Conservation (phyloP, 2,329 filamentous ascomycete species). For the Aspergillus sergii region DNA sequence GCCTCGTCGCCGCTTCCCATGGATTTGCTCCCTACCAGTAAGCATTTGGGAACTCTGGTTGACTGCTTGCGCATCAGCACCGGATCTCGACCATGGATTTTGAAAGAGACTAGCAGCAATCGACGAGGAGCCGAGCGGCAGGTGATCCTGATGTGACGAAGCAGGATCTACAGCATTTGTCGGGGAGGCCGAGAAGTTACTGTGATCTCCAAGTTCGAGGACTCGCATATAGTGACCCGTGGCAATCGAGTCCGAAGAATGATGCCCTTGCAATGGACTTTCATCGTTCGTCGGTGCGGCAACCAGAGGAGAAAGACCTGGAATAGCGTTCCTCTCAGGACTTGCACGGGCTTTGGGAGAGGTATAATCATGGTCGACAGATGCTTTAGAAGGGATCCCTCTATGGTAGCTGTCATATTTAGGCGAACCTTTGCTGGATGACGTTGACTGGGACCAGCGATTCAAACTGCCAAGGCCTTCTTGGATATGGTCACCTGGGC, state of each 20-base stretch:
- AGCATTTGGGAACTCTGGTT: conserved; percentile 24
- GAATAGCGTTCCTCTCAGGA: conserved; percentile 13
- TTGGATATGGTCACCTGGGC: conserved; percentile 31
- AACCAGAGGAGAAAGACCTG: conserved; percentile 9
- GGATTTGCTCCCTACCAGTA: conserved; percentile 28
- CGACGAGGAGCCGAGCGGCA: conserved; percentile 23
- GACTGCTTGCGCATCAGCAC: background rate
- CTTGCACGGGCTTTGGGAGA: conserved; percentile 19
- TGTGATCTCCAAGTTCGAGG: conserved; percentile 4
- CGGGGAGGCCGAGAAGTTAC: conserved; percentile 6
- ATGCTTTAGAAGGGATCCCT: conserved; percentile 26
- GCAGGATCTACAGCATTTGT: background rate
- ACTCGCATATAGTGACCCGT: background rate
- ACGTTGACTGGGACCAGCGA: conserved; percentile 62
- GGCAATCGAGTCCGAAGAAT: conserved; percentile 6
- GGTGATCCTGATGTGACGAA: conserved; percentile 12
- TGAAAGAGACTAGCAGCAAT: conserved; percentile 14
- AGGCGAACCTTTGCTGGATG: conserved; percentile 47
- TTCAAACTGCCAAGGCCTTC: conserved; percentile 56
- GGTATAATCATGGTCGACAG: conserved; percentile 22
- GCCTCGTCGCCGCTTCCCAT: conserved; percentile 42
- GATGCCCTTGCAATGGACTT: conserved; percentile 3
- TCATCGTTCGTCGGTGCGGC: conserved; percentile 3
- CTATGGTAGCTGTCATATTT: conserved; percentile 26
- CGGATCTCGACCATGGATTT: conserved; percentile 14